Evolutionary conservation across 1,139 yeast genomes (phyloP).

Genomic region (Geotrichum phurueaensis): DNA sequence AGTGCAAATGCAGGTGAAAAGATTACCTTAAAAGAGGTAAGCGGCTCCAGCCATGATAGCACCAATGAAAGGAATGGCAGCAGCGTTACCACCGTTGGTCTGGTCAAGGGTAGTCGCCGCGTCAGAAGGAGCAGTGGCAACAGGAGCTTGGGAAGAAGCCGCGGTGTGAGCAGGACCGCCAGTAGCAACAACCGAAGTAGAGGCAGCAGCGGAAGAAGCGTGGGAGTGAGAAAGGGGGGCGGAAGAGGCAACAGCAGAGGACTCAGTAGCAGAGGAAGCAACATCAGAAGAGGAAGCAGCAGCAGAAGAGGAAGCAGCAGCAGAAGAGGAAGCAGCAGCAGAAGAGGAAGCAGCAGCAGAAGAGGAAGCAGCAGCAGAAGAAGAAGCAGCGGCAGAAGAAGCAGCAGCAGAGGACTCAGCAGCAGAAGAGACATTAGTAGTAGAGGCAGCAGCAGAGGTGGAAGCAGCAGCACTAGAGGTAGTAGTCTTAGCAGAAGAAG

Average conservation of each 20-base stretch:
- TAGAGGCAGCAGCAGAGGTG: slow-evolving; percentile 20
- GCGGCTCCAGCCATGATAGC: slow-evolving; percentile 13
- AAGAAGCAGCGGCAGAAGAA: slow-evolving; percentile 16
- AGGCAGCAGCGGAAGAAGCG: neutral
- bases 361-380: slow-evolving; percentile 23
- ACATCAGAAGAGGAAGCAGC: slow-evolving; percentile 1
- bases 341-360: slow-evolving; percentile 23
- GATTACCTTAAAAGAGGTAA: slow-evolving; percentile 1
- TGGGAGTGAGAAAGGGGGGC: neutral
- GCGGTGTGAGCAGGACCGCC: neutral
- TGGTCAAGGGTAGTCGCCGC: slow-evolving; percentile 2
- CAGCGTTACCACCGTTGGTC: slow-evolving; percentile 9
- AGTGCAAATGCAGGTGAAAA: slow-evolving; percentile 1
- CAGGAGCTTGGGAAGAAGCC: neutral
- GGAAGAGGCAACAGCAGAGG: slow-evolving; percentile 1
- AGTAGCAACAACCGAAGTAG: neutral
- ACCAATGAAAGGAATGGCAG: slow-evolving; percentile 11
- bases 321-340: slow-evolving; percentile 22
- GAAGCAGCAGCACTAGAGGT: slow-evolving; percentile 34
- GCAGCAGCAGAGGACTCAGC: slow-evolving; percentile 15
- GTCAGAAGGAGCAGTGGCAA: neutral
- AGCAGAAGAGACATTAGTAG: slow-evolving; percentile 11
- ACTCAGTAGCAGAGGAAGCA: neutral
- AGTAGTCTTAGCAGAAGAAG: slow-evolving; percentile 32
- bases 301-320: slow-evolving; percentile 16